Conservation (phyloP, 805 yeast species). For the Starmerella khaoyaiensis region DNA sequence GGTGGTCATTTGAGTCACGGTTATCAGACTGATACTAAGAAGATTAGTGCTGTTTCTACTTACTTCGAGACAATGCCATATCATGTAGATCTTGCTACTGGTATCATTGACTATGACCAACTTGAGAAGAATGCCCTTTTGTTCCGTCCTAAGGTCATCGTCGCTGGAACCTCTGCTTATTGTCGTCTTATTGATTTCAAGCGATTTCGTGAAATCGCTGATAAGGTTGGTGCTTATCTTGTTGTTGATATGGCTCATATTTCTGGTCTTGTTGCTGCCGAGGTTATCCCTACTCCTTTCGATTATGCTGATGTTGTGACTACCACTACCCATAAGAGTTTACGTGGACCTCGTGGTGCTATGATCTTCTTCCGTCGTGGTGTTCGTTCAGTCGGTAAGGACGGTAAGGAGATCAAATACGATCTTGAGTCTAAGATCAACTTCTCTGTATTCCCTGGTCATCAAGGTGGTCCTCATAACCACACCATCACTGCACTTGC, state of each 20-base stretch:
- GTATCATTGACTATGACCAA: constrained; percentile 90
- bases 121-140: constrained; percentile 80
- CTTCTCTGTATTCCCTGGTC: constrained; percentile 99
- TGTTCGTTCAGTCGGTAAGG: constrained; percentile 71
- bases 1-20: constrained; percentile 99
- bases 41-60: constrained; percentile 90
- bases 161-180: constrained; percentile 98
- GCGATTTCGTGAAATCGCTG: constrained; percentile 93
- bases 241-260: constrained; percentile 98
- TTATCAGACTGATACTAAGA: constrained; percentile 85
- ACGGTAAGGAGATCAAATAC: constrained; percentile 75
- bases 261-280: constrained; percentile 90
- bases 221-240: constrained; percentile 91
- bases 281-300: constrained; percentile 91
- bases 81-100: constrained; percentile 83
- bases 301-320: constrained; percentile 96
- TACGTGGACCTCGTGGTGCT: constrained; percentile 99
- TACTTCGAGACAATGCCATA: constrained; percentile 98
- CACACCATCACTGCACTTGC: constrained; percentile 97
- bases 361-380: constrained; percentile 99
- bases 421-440: constrained; percentile 91
- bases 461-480: constrained; percentile 99
- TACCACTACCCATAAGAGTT: constrained; percentile 95
- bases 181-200: constrained; percentile 92
- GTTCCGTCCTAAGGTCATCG: constrained; percentile 91